Percentiles rank a stretch among this genome's conserved stretches.
Evolutionary conservation across 257 asterid species (phyloP).

Genomic region (Rubia yunnanensis): DNA sequence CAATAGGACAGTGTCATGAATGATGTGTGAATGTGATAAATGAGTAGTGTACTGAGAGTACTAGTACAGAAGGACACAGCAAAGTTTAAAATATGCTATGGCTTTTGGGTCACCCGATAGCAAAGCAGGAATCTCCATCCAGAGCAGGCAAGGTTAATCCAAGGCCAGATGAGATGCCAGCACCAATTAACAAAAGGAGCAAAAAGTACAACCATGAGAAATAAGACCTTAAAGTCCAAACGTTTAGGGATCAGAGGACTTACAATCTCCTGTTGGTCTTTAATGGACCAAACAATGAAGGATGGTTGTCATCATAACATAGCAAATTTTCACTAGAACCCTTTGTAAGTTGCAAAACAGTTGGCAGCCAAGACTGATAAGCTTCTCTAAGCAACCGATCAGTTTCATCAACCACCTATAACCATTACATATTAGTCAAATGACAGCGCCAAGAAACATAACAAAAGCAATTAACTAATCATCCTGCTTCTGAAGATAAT

Average conservation of each 20-base stretch:
- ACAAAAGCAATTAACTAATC: neutral
- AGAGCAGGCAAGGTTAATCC: neutral
- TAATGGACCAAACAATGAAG: slow-evolving; percentile 43
- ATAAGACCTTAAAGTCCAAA: neutral
- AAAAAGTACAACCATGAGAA: neutral
- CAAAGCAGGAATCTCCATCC: neutral
- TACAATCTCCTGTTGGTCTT: slow-evolving; percentile 70
- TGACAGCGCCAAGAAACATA: neutral
- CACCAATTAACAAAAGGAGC: neutral
- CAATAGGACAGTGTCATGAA: neutral
- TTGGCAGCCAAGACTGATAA: slow-evolving; percentile 90
- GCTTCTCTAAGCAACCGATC: slow-evolving; percentile 89
- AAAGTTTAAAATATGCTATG: neutral
- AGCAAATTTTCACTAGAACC: slow-evolving; percentile 25
- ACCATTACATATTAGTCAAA: slow-evolving; percentile 11
- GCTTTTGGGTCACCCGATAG: neutral
- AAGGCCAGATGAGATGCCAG: neutral
- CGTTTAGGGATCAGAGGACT: slow-evolving; percentile 24
- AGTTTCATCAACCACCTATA: slow-evolving; percentile 87
- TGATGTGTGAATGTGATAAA: neutral
- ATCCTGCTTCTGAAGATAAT: slow-evolving; percentile 5
- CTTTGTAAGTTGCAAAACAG: slow-evolving; percentile 51
- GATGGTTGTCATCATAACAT: slow-evolving; percentile 13
- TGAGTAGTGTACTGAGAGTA: neutral
- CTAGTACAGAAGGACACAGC: neutral